Base-by-base conservation (phyloP, 352 stramenopile genomes). In the Globisporangium apiculatum region DNA sequence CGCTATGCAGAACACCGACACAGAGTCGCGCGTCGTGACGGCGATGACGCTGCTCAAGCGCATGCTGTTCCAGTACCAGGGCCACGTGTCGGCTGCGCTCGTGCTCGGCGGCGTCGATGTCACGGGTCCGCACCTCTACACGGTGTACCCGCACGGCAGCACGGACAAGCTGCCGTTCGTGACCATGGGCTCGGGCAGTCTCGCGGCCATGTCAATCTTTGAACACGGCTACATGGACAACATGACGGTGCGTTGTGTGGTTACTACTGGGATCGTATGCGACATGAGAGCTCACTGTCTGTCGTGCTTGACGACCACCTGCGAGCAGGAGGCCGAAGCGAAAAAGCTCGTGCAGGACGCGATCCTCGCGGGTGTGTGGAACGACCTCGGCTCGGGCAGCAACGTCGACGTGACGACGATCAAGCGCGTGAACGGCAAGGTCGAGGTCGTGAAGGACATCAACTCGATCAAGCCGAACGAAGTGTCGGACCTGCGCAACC, bases 161-260 rank as follows among this genome's bases (percentile, higher is more conserved):
- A 99, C 96, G 46, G 88, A 97, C 60, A 98, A 98, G 71, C 68
- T 99, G 35, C 95, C 96, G 6, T 99, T 98, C 68, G 96, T 98
- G 64, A 99, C 96, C 38, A 99, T 99, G 97, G 97, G 97, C 51
- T 98, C 83, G n/a, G 97, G 97, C 52, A 97, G 79, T 66, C 72
- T 99, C n/a, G 97, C 97, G 1, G 97, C 97, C 55, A 99, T 99
- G 95, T 86, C 90, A 31, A 87, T 99, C 36, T 98, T 99, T 61
- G 96, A 99, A 75, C 67, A 88, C 54, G 74, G 77, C 36, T 99
- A 97, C 83, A 94, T 92, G 59, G 96, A 99, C 57, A 76, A 94
- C 67, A 94, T 99, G 86, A 93, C 76, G 7, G 76, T 84, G 68
- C 48, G 57, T 41, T 36, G 12, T 18, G 18, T 24, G 18, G 18